Evolutionary conservation across 768 basidiomycete genomes (phyloP).

Genomic region (Agrocybe praecox): DNA sequence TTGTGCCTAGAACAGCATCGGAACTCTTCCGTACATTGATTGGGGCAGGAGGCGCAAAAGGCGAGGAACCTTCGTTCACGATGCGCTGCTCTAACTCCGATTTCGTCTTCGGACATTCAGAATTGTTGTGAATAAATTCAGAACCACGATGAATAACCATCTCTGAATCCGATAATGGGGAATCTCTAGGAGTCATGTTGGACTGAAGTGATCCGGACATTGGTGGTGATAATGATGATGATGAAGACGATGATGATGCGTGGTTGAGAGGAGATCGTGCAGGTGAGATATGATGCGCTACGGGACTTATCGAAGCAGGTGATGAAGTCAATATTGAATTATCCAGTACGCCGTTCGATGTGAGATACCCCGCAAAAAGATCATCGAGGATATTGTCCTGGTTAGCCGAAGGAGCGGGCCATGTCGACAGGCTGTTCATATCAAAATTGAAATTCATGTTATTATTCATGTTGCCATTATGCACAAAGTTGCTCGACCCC

Average conservation of each 20-base stretch:
- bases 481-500: slow-evolving; percentile 8
- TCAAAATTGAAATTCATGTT: slow-evolving; percentile 45
- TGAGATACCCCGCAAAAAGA: slow-evolving; percentile 42
- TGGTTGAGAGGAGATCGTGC: slow-evolving; percentile 20
- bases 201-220: slow-evolving; percentile 23
- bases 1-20: slow-evolving; percentile 45
- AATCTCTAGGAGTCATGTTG: slow-evolving; percentile 36
- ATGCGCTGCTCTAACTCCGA: slow-evolving; percentile 53
- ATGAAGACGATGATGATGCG: slow-evolving; percentile 38
- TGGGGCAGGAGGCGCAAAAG: slow-evolving; percentile 44
- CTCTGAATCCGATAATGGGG: slow-evolving; percentile 24
- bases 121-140: too few species aligned
- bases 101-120: slow-evolving; percentile 59
- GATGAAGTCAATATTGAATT: slow-evolving; percentile 33
- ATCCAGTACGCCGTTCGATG: slow-evolving; percentile 27
- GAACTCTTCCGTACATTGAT: slow-evolving; percentile 42
- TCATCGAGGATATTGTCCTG: slow-evolving; percentile 49
- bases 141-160: slow-evolving; percentile 19
- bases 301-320: slow-evolving; percentile 53
- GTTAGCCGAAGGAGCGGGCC: slow-evolving; percentile 36
- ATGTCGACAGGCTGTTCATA: slow-evolving; percentile 46
- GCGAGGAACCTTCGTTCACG: slow-evolving; percentile 55
- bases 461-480: not conserved
- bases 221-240: slow-evolving; percentile 35
- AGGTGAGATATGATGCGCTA: slow-evolving; percentile 46